A percentile compares a stretch with the other conserved stretches of the same genome.
Conservation (phyloP, 345 rosid genomes). For the Corymbia maculata region DNA sequence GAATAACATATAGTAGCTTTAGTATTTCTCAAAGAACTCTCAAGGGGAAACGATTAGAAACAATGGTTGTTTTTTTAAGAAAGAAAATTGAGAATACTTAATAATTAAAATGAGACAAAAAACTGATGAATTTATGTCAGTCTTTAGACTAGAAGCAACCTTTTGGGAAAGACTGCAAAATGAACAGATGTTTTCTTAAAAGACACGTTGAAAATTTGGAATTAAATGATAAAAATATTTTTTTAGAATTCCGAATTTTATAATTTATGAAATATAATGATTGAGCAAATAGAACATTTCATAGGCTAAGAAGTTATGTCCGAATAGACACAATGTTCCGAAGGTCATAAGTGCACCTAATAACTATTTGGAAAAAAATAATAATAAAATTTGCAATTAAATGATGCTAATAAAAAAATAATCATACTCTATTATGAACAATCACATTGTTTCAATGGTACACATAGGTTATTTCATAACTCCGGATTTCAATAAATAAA, state of each 20-base stretch:
- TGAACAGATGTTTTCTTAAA: neutral
- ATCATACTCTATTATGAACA: neutral
- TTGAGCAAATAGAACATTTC: neutral
- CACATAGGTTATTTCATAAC: no score
- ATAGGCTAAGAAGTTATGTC: neutral
- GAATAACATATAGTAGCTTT: neutral
- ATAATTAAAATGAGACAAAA: neutral
- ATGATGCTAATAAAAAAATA: no score
- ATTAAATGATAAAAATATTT: no score
- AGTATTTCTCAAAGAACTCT: neutral
- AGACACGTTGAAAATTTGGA: neutral
- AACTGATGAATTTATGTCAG: no score
- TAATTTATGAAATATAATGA: no score
- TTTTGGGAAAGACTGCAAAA: neutral
- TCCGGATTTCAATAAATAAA: no score
- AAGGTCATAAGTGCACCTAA: neutral
- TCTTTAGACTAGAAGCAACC: neutral
- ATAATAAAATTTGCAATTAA: no score
- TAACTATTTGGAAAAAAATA: no score
- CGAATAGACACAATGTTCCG: fast-evolving
- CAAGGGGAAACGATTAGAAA: neutral
- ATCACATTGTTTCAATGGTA: no score
- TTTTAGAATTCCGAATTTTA: no score
- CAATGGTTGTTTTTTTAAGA: no score
- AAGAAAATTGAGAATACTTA: neutral